Conservation (phyloP, 148 eudicot genomes). For the Dianthus caryophyllus region DNA sequence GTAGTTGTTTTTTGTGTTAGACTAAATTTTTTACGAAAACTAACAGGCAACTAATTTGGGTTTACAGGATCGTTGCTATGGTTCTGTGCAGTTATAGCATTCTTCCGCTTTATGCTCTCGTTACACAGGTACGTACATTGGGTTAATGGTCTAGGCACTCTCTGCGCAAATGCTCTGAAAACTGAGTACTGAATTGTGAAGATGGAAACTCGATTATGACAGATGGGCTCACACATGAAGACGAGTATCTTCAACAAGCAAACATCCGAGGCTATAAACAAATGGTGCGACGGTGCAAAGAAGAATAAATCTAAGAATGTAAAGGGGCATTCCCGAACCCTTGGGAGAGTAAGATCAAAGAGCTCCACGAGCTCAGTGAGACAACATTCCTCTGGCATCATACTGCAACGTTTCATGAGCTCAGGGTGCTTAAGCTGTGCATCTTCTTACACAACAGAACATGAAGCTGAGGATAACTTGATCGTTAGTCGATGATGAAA, state of each 20-base stretch:
- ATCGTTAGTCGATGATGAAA: constrained; percentile 33
- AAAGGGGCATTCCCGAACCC: constrained; percentile 32
- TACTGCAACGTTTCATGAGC: constrained; percentile 59
- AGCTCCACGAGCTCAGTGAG: constrained; percentile 21
- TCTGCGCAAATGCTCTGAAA: too few species aligned
- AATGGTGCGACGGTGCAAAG: constrained; percentile 68
- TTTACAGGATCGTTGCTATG: constrained; percentile 50
- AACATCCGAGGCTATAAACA: constrained; percentile 64
- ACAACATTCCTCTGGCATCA: constrained; percentile 29
- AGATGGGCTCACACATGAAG: constrained; percentile 97
- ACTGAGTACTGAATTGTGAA: background rate
- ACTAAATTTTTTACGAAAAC: background rate
- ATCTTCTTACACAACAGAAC: constrained; percentile 26
- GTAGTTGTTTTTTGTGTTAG: too few species aligned
- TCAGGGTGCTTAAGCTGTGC: constrained; percentile 43
- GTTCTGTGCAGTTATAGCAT: constrained; percentile 76
- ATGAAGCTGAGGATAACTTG: constrained; percentile 34
- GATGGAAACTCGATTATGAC: constrained; percentile 24
- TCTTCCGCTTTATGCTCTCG: constrained; percentile 81
- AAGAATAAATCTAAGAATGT: constrained; percentile 39
- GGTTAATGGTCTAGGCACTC: background rate
- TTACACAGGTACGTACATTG: constrained; percentile 56
- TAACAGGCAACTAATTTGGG: background rate
- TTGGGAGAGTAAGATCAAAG: constrained; percentile 29
- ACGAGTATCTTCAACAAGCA: constrained; percentile 78